Percentiles rank a stretch among this genome's conserved stretches.
Evolutionary conservation across 768 basidiomycete species (phyloP).

Genomic region (Saitozyma sp.): DNA sequence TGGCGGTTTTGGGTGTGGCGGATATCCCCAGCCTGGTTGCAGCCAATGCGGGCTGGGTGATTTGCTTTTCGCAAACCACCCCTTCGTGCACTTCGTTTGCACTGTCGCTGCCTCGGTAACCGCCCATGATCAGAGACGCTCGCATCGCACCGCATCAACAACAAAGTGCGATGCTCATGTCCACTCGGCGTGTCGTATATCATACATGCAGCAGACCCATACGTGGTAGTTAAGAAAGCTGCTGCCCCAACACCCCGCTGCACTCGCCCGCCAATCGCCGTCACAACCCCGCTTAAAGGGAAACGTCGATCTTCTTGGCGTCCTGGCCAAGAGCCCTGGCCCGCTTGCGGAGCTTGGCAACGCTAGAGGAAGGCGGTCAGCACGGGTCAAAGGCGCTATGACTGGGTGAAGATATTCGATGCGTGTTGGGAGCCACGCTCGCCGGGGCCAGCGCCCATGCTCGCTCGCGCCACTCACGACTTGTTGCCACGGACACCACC

Average conservation of each 20-base stretch:
- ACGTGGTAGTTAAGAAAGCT: too few relatives aligned
- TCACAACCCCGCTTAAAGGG: constrained; percentile 42
- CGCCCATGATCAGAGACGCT: too few relatives aligned
- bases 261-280: constrained; percentile 6
- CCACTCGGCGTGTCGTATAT: constrained; percentile 9
- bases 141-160: neutral
- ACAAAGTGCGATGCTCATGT: neutral
- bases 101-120: too few relatives aligned
- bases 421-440: neutral
- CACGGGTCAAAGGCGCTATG: neutral
- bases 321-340: constrained; percentile 79
- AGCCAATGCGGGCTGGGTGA: too few relatives aligned
- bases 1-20: too few relatives aligned
- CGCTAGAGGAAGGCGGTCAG: constrained; percentile 55
- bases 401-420: neutral
- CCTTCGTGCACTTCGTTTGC: too few relatives aligned
- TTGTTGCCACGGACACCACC: constrained; percentile 95
- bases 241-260: constrained; percentile 1
- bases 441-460: neutral
- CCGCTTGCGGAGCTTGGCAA: constrained; percentile 88
- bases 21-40: too few relatives aligned
- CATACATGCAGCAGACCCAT: constrained; percentile 30
- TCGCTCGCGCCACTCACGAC: constrained; percentile 40
- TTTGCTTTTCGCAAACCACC: too few relatives aligned
- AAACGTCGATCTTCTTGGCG: constrained; percentile 51